Evolutionary conservation across 1,284 basidiomycete species (phyloP).

Genomic region (Pseudozyma thailandica): DNA sequence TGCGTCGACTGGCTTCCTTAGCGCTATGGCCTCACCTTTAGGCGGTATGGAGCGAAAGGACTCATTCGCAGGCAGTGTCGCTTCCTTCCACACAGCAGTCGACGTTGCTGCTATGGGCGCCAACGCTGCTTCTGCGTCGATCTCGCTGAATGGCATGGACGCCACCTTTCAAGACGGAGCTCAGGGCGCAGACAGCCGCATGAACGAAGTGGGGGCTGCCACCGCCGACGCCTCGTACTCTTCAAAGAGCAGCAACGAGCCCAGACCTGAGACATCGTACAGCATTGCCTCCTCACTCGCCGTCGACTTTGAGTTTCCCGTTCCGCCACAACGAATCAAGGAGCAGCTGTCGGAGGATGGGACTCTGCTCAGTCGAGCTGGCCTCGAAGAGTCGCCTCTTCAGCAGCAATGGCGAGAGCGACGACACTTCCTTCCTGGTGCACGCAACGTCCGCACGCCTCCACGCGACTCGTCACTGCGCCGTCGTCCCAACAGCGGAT

Average conservation of each 20-base stretch:
- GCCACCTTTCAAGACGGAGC: neutral
- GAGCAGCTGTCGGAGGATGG: slow-evolving; percentile 50
- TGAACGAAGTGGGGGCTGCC: neutral
- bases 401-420: slow-evolving; percentile 18
- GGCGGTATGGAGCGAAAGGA: slow-evolving; percentile 13
- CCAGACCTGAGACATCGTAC: slow-evolving; percentile 27
- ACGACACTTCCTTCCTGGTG: slow-evolving; percentile 8
- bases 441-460: slow-evolving; percentile 1
- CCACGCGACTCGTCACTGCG: slow-evolving; percentile 32
- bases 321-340: slow-evolving; percentile 38
- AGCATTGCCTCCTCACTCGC: slow-evolving; percentile 41
- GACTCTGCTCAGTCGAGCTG: slow-evolving; percentile 38
- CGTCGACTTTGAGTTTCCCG: slow-evolving; percentile 48
- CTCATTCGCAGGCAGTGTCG: slow-evolving; percentile 21
- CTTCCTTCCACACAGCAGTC: slow-evolving; percentile 33
- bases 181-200: neutral
- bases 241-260: slow-evolving; percentile 6
- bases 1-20: neutral
- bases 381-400: slow-evolving; percentile 25
- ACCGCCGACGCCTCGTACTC: slow-evolving; percentile 4
- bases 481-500: slow-evolving; percentile 3
- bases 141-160: slow-evolving; percentile 12
- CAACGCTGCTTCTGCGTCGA: neutral
- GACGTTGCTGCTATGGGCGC: too few relatives aligned
- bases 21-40: neutral